Evolutionary conservation across 2,329 filamentous ascomycete species (phyloP).

Genomic region (Epichloe uncinata): DNA sequence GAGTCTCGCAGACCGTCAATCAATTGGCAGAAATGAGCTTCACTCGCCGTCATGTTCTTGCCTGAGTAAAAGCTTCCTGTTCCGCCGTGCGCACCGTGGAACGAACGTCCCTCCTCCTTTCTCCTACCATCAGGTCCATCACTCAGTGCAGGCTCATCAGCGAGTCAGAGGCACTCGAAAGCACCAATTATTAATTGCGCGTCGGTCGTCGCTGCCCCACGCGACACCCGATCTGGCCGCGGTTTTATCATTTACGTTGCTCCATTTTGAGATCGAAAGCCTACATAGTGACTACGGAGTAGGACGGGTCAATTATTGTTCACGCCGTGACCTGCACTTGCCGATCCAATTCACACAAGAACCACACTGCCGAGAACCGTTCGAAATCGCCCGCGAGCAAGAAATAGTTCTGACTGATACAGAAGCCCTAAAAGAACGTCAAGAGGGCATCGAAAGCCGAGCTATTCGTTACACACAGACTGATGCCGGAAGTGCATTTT

Average conservation of each 20-base stretch:
- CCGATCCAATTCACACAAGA: background rate
- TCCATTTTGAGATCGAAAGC: background rate
- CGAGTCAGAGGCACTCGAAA: background rate
- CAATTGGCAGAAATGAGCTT: background rate
- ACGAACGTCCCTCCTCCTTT: background rate
- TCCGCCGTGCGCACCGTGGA: background rate
- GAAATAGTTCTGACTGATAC: too few relatives aligned
- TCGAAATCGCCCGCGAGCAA: background rate
- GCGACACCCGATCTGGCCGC: background rate
- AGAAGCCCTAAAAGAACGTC: background rate
- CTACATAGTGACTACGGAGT: background rate
- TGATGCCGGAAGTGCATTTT: background rate
- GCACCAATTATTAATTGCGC: conserved; percentile 2
- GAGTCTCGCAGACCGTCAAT: background rate
- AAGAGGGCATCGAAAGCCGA: background rate
- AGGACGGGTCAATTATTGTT: background rate
- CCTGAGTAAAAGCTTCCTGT: background rate
- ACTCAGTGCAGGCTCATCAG: background rate
- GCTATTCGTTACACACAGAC: background rate
- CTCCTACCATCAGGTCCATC: background rate
- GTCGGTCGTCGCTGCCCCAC: background rate
- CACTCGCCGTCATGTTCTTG: background rate
- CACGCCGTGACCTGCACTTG: background rate
- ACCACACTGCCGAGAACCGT: background rate
- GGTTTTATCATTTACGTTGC: background rate